A percentile compares a stretch with the other conserved stretches of the same genome.
Evolutionary conservation across 1,284 basidiomycete genomes (phyloP).

Genomic region (Veloboletus limbatus): DNA sequence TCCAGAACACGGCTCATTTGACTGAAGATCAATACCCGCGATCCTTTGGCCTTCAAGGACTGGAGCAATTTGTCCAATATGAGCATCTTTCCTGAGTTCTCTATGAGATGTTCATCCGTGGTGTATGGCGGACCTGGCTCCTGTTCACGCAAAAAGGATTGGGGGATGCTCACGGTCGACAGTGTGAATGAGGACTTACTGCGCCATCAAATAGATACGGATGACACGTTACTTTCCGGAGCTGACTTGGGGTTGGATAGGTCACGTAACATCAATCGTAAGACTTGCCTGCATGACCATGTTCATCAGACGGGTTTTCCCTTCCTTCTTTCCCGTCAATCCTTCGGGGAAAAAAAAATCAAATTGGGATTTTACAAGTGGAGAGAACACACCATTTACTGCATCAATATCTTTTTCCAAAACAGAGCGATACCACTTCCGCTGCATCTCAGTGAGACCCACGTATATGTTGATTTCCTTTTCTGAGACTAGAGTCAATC

Average conservation of each 20-base stretch:
- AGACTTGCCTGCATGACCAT: slow-evolving; percentile 95
- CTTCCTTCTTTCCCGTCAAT: slow-evolving; percentile 95
- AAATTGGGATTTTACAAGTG: background rate
- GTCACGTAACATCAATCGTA: background rate
- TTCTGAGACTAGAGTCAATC: slow-evolving; percentile 46
- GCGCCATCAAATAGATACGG: slow-evolving; percentile 88
- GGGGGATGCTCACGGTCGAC: background rate
- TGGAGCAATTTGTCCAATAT: slow-evolving; percentile 93
- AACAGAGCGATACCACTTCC: slow-evolving; percentile 96
- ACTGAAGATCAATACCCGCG: slow-evolving; percentile 94
- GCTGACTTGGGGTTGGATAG: slow-evolving; percentile 28
- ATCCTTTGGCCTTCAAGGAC: slow-evolving; percentile 90
- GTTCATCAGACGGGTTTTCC: slow-evolving; percentile 96
- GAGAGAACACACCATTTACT: slow-evolving; percentile 70
- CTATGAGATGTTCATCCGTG: slow-evolving; percentile 94
- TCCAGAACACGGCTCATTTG: slow-evolving; percentile 97
- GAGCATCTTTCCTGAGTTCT: slow-evolving; percentile 97
- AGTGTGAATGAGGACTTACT: slow-evolving; percentile 39
- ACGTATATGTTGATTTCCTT: slow-evolving; percentile 99
- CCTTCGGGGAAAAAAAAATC: slow-evolving; percentile 39
- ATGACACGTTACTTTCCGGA: slow-evolving; percentile 82
- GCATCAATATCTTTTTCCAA: slow-evolving; percentile 99
- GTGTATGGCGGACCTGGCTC: slow-evolving; percentile 99
- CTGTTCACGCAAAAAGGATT: slow-evolving; percentile 32
- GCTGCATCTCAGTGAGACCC: slow-evolving; percentile 96